Conservation (phyloP, 2,329 filamentous ascomycete species). For the Epichloe scottii region DNA sequence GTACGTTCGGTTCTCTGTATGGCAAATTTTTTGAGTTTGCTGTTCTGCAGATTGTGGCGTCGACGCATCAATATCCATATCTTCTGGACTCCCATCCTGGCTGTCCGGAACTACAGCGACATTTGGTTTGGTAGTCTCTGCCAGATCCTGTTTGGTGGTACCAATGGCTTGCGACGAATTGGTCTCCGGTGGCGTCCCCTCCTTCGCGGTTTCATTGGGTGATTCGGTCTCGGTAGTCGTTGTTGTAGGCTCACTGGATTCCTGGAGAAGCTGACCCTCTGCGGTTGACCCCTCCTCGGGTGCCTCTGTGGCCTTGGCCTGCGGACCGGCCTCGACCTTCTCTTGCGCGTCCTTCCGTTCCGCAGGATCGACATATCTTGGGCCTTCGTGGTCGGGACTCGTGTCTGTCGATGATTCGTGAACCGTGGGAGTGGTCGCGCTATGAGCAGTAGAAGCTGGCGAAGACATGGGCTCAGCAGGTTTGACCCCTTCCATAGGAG, state of each 20-base stretch:
- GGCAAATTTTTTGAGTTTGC: constrained; percentile 6
- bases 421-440: constrained; percentile 58
- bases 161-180: background rate
- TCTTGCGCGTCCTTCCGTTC: constrained; percentile 29
- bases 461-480: constrained; percentile 37
- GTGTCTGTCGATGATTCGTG: constrained; percentile 60
- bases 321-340: constrained; percentile 13
- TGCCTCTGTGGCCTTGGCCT: background rate
- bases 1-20: constrained; percentile 1
- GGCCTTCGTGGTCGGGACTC: constrained; percentile 57
- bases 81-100: constrained; percentile 19
- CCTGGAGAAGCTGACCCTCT: constrained; percentile 34
- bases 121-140: background rate
- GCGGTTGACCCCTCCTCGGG: constrained; percentile 13
- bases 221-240: constrained; percentile 9
- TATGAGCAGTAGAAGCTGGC: constrained; percentile 57
- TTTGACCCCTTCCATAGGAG: constrained; percentile 23
- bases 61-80: constrained; percentile 24
- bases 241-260: constrained; percentile 23
- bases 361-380: constrained; percentile 38
- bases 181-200: background rate
- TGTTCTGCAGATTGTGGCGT: constrained; percentile 9
- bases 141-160: background rate
- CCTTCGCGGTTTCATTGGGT: constrained; percentile 2
- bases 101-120: constrained; percentile 22